Percentiles rank a stretch among this genome's conserved stretches.
Evolutionary conservation across 2,329 filamentous ascomycete species (phyloP).

Genomic region (Microdochium trichocladiopsis): DNA sequence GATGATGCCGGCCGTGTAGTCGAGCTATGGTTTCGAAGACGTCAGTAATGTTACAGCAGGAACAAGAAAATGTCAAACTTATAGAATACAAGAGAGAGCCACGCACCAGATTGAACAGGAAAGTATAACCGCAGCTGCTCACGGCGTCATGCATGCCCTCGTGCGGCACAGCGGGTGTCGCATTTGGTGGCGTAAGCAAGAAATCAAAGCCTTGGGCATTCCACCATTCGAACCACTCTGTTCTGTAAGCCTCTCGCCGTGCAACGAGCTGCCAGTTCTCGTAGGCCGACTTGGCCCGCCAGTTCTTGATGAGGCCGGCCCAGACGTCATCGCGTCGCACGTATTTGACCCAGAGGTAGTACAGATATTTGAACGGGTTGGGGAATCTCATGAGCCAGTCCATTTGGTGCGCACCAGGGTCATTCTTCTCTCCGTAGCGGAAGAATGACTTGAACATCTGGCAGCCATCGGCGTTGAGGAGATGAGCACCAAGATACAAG

Average conservation of each 20-base stretch:
- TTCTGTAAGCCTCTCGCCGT: conserved; percentile 70
- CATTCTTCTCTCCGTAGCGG: conserved; percentile 70
- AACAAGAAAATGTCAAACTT: not conserved
- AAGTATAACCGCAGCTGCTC: conserved; percentile 86
- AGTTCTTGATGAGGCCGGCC: conserved; percentile 69
- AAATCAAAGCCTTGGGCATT: conserved; percentile 66
- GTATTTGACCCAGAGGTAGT: conserved; percentile 87
- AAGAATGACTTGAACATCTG: conserved; percentile 73
- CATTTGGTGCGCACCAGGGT: conserved; percentile 71
- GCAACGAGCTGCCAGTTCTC: conserved; percentile 80
- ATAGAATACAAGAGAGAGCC: not conserved
- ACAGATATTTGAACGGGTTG: conserved; percentile 69
- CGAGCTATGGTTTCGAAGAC: conserved; percentile 46
- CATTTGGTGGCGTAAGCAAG: conserved; percentile 78
- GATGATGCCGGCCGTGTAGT: conserved; percentile 77
- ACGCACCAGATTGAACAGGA: conserved; percentile 79
- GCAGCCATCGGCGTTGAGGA: conserved; percentile 81
- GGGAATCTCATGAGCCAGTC: conserved; percentile 67
- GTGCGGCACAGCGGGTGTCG: conserved; percentile 82
- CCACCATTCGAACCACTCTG: conserved; percentile 82
- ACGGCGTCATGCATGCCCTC: conserved; percentile 80
- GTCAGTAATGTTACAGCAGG: conserved; percentile 4
- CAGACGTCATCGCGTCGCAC: conserved; percentile 68
- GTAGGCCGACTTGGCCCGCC: conserved; percentile 64
- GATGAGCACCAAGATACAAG: conserved; percentile 67